Conservation (phyloP, 176 grass and related monocot species). For the Stipa capillata region DNA sequence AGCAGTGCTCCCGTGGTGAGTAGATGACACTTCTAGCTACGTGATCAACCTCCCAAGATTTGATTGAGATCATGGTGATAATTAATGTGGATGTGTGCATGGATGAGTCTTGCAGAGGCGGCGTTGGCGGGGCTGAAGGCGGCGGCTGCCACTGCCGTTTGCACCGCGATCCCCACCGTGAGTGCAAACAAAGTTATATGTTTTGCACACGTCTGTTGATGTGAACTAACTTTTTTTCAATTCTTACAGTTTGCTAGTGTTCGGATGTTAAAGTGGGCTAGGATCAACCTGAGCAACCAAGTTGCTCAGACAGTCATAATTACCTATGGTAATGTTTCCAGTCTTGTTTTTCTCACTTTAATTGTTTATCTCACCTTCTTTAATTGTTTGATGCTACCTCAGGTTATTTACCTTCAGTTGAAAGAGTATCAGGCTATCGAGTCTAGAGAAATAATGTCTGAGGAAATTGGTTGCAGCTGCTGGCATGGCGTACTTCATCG, state of each 20-base stretch:
- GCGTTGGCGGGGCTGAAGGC: background rate
- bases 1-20: background rate
- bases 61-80: background rate
- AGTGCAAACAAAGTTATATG: background rate
- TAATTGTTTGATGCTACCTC: no score
- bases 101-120: background rate
- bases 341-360: background rate
- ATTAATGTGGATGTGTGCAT: background rate
- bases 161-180: background rate
- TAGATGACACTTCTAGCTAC: background rate
- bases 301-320: background rate
- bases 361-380: no score
- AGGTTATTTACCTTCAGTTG: no score
- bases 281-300: background rate
- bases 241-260: background rate
- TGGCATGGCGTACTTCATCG: constrained; percentile 28
- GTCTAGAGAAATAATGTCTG: background rate
- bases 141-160: background rate
- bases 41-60: background rate
- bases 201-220: background rate
- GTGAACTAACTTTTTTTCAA: background rate
- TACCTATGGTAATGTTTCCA: background rate
- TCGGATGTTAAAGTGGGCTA: background rate
- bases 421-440: background rate
- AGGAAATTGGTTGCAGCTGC: background rate